Evolutionary conservation across 1,139 yeast genomes (phyloP).

Genomic region (Kluyveromyces sp.): DNA sequence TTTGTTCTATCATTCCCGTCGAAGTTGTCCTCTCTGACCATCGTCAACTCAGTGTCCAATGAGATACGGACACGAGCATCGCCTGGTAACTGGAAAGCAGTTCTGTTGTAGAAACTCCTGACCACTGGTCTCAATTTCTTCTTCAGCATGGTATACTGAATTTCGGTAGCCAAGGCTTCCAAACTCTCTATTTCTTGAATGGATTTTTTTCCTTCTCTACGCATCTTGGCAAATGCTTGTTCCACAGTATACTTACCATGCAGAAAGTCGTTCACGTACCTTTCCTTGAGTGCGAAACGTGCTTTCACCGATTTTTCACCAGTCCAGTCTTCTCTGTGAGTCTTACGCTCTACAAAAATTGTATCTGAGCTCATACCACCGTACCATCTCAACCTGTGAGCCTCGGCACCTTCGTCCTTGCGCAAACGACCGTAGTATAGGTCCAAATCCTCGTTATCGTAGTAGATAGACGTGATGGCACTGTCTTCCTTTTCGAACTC

Average conservation of each 20-base stretch:
- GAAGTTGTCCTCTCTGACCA: slow-evolving; percentile 96
- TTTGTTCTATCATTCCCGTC: slow-evolving; percentile 88
- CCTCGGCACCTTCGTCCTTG: slow-evolving; percentile 98
- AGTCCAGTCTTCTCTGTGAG: slow-evolving; percentile 99
- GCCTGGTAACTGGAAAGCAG: slow-evolving; percentile 98
- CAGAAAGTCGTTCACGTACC: slow-evolving; percentile 77
- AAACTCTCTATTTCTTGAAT: slow-evolving; percentile 81
- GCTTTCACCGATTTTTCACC: slow-evolving; percentile 98
- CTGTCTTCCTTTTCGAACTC: slow-evolving; percentile 92
- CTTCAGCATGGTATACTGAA: slow-evolving; percentile 80
- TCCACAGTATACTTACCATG: slow-evolving; percentile 78
- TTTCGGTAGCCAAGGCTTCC: slow-evolving; percentile 87
- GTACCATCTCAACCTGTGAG: slow-evolving; percentile 96
- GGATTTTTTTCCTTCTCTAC: slow-evolving; percentile 87
- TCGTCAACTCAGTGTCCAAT: slow-evolving; percentile 86
- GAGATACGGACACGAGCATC: slow-evolving; percentile 98
- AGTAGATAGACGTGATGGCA: slow-evolving; percentile 94
- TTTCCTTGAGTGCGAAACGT: slow-evolving; percentile 85
- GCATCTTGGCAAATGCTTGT: slow-evolving; percentile 85
- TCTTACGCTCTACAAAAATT: slow-evolving; percentile 91
- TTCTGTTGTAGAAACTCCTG: slow-evolving; percentile 93
- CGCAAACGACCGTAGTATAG: slow-evolving; percentile 88
- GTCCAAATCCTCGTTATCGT: slow-evolving; percentile 82
- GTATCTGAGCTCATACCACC: slow-evolving; percentile 95
- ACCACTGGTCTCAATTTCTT: slow-evolving; percentile 86